Conservation (phyloP, 306 rosid genomes). For the Albizia julibrissin region DNA sequence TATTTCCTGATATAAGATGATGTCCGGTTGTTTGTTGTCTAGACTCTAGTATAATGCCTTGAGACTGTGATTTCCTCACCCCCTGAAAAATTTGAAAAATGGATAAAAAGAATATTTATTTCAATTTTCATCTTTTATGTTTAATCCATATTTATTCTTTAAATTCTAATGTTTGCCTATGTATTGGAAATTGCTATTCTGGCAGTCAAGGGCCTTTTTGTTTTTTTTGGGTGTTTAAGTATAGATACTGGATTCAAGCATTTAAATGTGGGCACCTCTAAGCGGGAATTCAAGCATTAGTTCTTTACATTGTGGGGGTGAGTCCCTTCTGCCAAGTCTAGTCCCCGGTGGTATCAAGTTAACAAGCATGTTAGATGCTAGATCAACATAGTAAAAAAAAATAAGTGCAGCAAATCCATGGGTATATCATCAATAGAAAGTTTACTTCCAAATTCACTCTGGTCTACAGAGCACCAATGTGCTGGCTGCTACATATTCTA, state of each 20-base stretch:
- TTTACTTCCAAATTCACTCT: neutral
- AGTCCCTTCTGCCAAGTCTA: too few species aligned
- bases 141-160: neutral
- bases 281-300: too few species aligned
- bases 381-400: neutral
- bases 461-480: neutral
- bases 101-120: neutral
- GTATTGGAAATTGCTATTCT: neutral
- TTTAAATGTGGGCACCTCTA: too few species aligned
- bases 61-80: neutral
- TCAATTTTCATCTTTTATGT: neutral
- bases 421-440: neutral
- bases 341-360: neutral
- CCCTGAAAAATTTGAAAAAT: neutral
- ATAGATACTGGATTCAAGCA: too few species aligned
- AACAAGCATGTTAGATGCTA: neutral
- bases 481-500: conserved; percentile 25
- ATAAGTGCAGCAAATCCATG: neutral
- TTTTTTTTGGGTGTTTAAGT: too few species aligned
- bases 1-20: neutral
- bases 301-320: too few species aligned
- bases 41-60: neutral
- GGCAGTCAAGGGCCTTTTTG: too few species aligned
- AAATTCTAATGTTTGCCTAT: neutral
- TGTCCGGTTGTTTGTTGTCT: neutral